phyloP scores from a whole-genome alignment of 2,329 filamentous ascomycete genomes.

The Monilinia fructigena region DNA sequence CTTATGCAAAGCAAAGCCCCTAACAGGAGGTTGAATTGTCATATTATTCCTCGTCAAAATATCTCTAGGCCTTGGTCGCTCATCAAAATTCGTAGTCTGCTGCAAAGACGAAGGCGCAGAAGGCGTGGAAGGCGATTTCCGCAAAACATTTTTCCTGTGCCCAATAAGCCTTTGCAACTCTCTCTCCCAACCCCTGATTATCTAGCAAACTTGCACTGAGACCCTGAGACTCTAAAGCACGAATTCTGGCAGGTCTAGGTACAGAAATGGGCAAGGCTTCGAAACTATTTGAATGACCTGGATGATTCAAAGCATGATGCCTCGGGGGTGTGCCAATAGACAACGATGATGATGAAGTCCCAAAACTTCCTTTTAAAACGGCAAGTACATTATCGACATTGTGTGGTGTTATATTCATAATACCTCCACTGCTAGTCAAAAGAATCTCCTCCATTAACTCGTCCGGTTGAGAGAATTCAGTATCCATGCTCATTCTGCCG shows the following conservation, averaged over 20 bases:
- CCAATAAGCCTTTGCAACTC: background rate
- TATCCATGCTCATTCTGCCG: background rate
- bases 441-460: background rate
- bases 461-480: slow-evolving; percentile 6
- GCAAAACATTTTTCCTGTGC: background rate
- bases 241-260: background rate
- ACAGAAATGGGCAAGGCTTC: background rate
- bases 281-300: background rate
- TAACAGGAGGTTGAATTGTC: background rate
- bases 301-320: background rate
- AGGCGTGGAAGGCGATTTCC: background rate
- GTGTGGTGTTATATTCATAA: background rate
- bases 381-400: slow-evolving; percentile 11
- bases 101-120: background rate
- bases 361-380: slow-evolving; percentile 4
- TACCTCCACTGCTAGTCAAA: background rate
- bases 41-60: background rate
- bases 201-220: background rate
- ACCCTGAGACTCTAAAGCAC: background rate
- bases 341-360: background rate
- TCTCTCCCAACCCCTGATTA: too few species aligned
- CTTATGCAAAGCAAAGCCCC: background rate
- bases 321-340: background rate
- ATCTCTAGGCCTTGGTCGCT: background rate
- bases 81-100: background rate